A percentile compares a stretch with the other conserved stretches of the same genome.
Evolutionary conservation across 2,329 filamentous ascomycete genomes (phyloP).

Genomic region (Neofusicoccum ribis): DNA sequence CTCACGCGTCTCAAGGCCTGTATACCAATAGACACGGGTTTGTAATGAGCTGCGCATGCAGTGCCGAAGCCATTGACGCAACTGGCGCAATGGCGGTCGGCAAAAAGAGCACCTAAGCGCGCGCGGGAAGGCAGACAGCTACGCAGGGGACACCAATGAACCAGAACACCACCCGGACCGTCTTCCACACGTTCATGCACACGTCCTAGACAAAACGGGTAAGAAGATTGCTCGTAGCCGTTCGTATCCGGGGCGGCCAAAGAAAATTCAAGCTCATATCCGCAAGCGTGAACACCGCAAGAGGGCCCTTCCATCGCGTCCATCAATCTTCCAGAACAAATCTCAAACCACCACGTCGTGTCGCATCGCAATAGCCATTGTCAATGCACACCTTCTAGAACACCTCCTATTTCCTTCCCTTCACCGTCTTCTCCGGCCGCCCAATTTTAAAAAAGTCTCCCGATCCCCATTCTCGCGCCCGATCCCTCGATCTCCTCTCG

Average conservation of each 20-base stretch:
- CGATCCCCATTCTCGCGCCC: background rate
- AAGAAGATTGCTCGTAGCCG: background rate
- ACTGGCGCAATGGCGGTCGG: background rate
- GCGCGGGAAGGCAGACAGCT: background rate
- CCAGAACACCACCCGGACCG: too few species aligned
- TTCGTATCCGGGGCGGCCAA: too few species aligned
- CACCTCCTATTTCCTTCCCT: background rate
- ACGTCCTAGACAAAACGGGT: background rate
- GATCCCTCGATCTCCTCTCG: background rate
- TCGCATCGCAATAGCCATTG: background rate
- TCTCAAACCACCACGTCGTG: background rate
- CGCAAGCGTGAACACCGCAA: background rate
- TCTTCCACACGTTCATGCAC: background rate
- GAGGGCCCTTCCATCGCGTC: background rate
- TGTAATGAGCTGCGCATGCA: background rate
- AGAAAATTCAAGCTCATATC: background rate
- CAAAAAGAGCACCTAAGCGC: background rate
- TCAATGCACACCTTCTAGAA: conserved; percentile 8
- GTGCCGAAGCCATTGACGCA: conserved; percentile 3
- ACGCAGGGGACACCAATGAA: too few species aligned
- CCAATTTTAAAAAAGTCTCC: background rate
- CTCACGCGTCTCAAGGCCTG: background rate
- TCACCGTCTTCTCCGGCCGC: background rate
- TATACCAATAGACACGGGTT: background rate
- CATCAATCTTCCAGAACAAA: background rate